These are phyloP conservation scores for Talaromyces sp. DNA, from an alignment of 2,329 filamentous ascomycete species.

Conservation along the genomic window DNA sequence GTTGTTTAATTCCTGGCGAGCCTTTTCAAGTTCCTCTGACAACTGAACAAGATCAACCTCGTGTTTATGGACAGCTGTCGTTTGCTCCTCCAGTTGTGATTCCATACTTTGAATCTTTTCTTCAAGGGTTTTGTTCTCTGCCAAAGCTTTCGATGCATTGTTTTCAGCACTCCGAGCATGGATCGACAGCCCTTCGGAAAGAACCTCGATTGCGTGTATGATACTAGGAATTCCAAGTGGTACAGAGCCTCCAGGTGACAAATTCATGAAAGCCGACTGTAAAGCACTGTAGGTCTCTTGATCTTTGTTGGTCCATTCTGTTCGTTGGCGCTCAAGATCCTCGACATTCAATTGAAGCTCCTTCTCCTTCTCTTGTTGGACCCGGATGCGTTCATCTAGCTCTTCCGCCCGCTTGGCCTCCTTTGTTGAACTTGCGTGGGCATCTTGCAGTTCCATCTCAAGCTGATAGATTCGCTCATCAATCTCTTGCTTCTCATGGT, in stretches of 20 bases:
- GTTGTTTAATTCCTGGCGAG: constrained; percentile 50
- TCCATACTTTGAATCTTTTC: constrained; percentile 59
- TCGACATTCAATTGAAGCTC: constrained; percentile 45
- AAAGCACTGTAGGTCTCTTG: constrained; percentile 59
- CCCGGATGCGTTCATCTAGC: constrained; percentile 61
- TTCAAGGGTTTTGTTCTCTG: constrained; percentile 65
- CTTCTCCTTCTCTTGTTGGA: constrained; percentile 55
- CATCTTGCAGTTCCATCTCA: constrained; percentile 69
- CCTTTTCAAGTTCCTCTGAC: constrained; percentile 56
- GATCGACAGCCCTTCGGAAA: constrained; percentile 62
- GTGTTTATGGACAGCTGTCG: constrained; percentile 56
- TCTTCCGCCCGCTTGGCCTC: constrained; percentile 43
- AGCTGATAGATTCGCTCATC: constrained; percentile 70
- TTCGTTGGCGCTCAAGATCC: constrained; percentile 54
- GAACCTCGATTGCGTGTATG: constrained; percentile 61
- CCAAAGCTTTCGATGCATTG: constrained; percentile 61
- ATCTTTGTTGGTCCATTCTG: constrained; percentile 55
- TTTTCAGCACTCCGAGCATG: constrained; percentile 64
- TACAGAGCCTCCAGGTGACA: constrained; percentile 57
- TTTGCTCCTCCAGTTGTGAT: constrained; percentile 58
- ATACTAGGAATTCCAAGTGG: constrained; percentile 63
- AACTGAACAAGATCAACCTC: constrained; percentile 57
- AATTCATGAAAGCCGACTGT: constrained; percentile 60
- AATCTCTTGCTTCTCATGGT: constrained; percentile 74
- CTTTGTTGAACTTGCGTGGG: constrained; percentile 52